Percentiles rank a stretch among this genome's conserved stretches.
Conservation (phyloP, 2,329 filamentous ascomycete genomes). For the Penicillium sp. region DNA sequence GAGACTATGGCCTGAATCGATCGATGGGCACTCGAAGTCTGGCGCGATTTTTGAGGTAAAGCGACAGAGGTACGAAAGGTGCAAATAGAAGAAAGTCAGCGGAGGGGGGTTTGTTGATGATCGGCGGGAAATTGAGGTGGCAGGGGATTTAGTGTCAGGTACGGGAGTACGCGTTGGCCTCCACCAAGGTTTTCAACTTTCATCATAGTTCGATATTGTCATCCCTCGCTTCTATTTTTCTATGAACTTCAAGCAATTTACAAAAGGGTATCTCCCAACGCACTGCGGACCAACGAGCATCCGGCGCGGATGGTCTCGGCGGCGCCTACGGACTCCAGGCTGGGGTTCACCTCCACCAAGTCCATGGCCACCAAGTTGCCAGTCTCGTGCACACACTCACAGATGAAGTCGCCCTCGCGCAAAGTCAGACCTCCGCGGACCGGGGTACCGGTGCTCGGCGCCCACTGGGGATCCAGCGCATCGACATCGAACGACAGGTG, state of each 20-base stretch:
- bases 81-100: background rate
- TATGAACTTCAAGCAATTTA: conserved; percentile 43
- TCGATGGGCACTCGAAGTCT: background rate
- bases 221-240: background rate
- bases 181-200: background rate
- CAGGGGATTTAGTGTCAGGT: conserved; percentile 20
- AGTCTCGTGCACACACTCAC: conserved; percentile 78
- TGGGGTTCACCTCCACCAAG: conserved; percentile 78
- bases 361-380: conserved; percentile 77
- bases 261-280: conserved; percentile 84
- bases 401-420: conserved; percentile 95
- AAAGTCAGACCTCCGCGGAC: conserved; percentile 91
- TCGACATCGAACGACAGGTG: conserved; percentile 98
- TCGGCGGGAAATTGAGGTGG: conserved; percentile 28
- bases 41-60: background rate
- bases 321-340: conserved; percentile 66
- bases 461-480: conserved; percentile 92
- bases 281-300: conserved; percentile 86
- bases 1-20: background rate
- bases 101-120: conserved; percentile 18
- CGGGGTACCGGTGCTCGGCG: conserved; percentile 91
- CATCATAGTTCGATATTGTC: background rate
- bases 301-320: conserved; percentile 86
- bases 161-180: background rate
- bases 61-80: background rate